Conservation (phyloP, 495 filamentous ascomycete species). For the Aspergillus ellipticus region DNA sequence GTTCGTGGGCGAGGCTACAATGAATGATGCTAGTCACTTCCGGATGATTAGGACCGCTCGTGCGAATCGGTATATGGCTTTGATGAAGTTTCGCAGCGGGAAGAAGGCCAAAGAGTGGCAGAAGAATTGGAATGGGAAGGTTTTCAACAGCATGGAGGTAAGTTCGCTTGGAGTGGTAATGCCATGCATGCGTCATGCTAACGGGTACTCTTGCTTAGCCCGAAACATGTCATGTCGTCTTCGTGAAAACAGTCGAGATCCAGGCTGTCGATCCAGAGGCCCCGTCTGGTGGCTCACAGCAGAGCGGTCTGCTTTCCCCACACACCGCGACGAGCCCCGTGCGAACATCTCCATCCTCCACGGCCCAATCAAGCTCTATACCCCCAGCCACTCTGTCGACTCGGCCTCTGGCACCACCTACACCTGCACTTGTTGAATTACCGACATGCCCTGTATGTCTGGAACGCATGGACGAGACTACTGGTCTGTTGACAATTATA, state of each 20-base stretch:
- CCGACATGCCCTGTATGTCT: slow-evolving; percentile 96
- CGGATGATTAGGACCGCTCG: slow-evolving; percentile 88
- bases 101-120: slow-evolving; percentile 75
- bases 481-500: slow-evolving; percentile 87
- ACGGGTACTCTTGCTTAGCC: slow-evolving; percentile 56
- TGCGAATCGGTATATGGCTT: slow-evolving; percentile 90
- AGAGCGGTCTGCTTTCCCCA: slow-evolving; percentile 28
- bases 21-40: slow-evolving; percentile 88
- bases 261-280: slow-evolving; percentile 31
- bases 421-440: slow-evolving; percentile 82
- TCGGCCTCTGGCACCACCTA: slow-evolving; percentile 88
- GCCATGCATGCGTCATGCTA: slow-evolving; percentile 12
- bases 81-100: slow-evolving; percentile 88
- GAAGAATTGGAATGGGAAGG: slow-evolving; percentile 86
- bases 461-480: slow-evolving; percentile 97
- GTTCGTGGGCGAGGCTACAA: slow-evolving; percentile 86
- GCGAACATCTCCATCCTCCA: slow-evolving; percentile 31
- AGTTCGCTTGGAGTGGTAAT: slow-evolving; percentile 23
- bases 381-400: slow-evolving; percentile 55
- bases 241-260: slow-evolving; percentile 85
- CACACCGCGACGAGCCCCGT: slow-evolving; percentile 47
- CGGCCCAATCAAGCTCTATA: slow-evolving; percentile 42
- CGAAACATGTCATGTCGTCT: slow-evolving; percentile 94
- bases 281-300: slow-evolving; percentile 21
- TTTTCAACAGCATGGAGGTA: slow-evolving; percentile 93